Percentiles rank a stretch among this genome's conserved stretches.
phyloP scores from a whole-genome alignment of 352 stramenopile genomes.

The Globisporangium recalcitrans region DNA sequence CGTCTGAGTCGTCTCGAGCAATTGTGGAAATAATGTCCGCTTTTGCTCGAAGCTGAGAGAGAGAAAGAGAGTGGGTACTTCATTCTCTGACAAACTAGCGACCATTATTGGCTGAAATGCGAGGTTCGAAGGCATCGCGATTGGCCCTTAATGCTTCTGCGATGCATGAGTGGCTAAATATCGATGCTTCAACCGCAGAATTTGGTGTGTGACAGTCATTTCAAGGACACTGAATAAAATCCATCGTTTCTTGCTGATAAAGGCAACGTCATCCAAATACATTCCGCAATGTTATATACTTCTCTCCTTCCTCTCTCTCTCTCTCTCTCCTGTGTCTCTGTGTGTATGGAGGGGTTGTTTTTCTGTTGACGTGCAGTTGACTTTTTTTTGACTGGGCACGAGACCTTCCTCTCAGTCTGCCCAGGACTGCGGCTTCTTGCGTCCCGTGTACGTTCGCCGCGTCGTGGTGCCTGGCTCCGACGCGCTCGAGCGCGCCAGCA shows the following conservation, averaged over 20 bases:
- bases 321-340: neutral
- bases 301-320: neutral
- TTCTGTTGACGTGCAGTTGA: too few relatives aligned
- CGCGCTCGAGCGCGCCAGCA: constrained; percentile 29
- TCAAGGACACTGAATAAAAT: neutral
- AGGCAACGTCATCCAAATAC: constrained; percentile 2
- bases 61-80: neutral
- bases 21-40: neutral
- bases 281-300: constrained; percentile 8
- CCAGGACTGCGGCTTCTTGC: constrained; percentile 78
- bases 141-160: too few relatives aligned
- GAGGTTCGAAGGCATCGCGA: neutral
- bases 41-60: neutral
- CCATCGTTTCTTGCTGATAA: neutral
- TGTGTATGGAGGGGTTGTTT: neutral
- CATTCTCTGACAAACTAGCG: neutral
- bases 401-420: constrained; percentile 39
- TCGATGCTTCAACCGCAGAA: neutral
- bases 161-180: neutral
- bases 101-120: neutral
- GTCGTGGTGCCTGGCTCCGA: constrained; percentile 31
- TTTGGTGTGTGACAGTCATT: constrained; percentile 8
- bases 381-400: too few relatives aligned
- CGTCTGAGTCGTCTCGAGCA: neutral
- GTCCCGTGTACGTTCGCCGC: constrained; percentile 63